Evolutionary conservation across 495 filamentous ascomycete species (phyloP).

Genomic region (Haplographium delicatum): DNA sequence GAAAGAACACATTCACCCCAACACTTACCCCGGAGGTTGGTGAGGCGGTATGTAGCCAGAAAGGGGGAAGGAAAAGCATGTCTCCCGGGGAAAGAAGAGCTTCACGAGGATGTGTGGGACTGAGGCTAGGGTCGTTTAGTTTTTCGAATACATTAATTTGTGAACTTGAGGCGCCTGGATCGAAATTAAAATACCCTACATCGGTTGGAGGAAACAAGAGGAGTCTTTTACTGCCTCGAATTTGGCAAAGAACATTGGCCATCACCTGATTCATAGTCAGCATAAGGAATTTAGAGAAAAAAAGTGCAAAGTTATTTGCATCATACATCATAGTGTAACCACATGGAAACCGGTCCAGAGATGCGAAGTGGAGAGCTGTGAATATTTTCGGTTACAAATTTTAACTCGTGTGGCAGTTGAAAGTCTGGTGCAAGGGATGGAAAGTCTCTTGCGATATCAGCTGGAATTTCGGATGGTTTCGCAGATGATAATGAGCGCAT

Average conservation of each 20-base stretch:
- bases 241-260: slow-evolving; percentile 84
- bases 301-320: too few relatives aligned
- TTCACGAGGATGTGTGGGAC: slow-evolving; percentile 60
- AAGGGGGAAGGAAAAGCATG: slow-evolving; percentile 71
- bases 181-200: slow-evolving; percentile 61
- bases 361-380: slow-evolving; percentile 79
- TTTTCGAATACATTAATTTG: slow-evolving; percentile 60
- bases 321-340: slow-evolving; percentile 85
- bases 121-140: slow-evolving; percentile 36
- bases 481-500: slow-evolving; percentile 66
- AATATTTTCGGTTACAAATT: slow-evolving; percentile 50
- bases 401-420: slow-evolving; percentile 57
- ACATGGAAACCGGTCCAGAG: slow-evolving; percentile 79
- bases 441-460: slow-evolving; percentile 65
- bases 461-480: slow-evolving; percentile 62
- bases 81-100: slow-evolving; percentile 63
- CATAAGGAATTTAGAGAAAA: neutral
- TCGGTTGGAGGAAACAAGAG: slow-evolving; percentile 75
- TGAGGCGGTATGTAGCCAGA: slow-evolving; percentile 79
- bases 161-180: slow-evolving; percentile 75
- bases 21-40: slow-evolving; percentile 56
- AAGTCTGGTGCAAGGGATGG: slow-evolving; percentile 66
- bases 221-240: slow-evolving; percentile 64
- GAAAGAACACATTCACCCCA: slow-evolving; percentile 83
- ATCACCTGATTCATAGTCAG: slow-evolving; percentile 53